These are phyloP conservation scores for Forsythia suspensa DNA, from an alignment of 257 asterid species.

Conservation along the genomic window DNA sequence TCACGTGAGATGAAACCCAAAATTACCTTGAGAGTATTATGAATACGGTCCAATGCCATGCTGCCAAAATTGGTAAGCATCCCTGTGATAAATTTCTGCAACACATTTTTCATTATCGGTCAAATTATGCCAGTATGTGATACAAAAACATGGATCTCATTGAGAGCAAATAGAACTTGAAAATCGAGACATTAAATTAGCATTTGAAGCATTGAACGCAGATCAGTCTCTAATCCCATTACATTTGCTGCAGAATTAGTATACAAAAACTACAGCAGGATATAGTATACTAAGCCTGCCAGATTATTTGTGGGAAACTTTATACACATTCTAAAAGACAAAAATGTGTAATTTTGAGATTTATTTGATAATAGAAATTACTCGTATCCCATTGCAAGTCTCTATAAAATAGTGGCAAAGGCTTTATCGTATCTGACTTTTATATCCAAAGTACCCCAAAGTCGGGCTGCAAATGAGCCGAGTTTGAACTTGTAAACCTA, in stretches of 20 bases:
- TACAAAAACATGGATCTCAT: background rate
- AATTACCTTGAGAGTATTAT: slow-evolving; percentile 89
- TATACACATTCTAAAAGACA: background rate
- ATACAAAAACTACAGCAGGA: background rate
- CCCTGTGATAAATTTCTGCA: slow-evolving; percentile 88
- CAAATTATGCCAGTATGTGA: background rate
- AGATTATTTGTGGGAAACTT: background rate
- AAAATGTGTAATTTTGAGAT: background rate
- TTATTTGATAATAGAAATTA: background rate
- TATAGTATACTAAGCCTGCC: background rate
- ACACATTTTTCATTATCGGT: background rate
- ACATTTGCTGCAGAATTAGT: background rate
- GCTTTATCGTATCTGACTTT: background rate
- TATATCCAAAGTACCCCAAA: background rate
- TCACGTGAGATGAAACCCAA: background rate
- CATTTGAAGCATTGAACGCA: background rate
- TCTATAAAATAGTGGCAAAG: background rate
- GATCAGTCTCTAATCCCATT: background rate
- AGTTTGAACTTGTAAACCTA: background rate
- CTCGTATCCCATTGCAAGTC: background rate
- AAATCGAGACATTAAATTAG: background rate
- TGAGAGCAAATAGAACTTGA: no score
- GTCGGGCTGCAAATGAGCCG: background rate
- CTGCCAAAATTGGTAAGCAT: slow-evolving; percentile 98
- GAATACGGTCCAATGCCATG: slow-evolving; percentile 97